A percentile compares a stretch with the other conserved stretches of the same genome.
Evolutionary conservation across 495 filamentous ascomycete genomes (phyloP).

Genomic region (Gamarada debralockiae): DNA sequence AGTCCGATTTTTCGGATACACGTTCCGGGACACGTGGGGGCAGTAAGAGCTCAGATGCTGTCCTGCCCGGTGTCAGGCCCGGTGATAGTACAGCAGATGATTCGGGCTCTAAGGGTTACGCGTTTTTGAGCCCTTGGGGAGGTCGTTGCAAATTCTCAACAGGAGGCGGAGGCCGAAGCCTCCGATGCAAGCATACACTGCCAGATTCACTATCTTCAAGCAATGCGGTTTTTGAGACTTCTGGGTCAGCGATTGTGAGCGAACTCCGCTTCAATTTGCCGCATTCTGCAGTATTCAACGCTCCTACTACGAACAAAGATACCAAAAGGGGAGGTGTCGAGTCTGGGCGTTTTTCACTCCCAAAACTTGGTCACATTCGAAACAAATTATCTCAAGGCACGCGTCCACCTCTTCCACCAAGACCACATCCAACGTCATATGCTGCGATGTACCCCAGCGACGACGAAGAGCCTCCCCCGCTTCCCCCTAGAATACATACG

Average conservation of each 20-base stretch:
- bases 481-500: constrained; percentile 12
- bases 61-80: not conserved
- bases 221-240: constrained; percentile 26
- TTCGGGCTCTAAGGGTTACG: constrained; percentile 34
- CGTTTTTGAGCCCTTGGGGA: constrained; percentile 81
- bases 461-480: constrained; percentile 10
- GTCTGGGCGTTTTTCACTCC: not conserved
- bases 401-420: constrained; percentile 9
- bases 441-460: constrained; percentile 17
- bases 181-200: constrained; percentile 75
- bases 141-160: constrained; percentile 80
- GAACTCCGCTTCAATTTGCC: constrained; percentile 89
- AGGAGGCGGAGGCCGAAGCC: constrained; percentile 63
- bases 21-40: constrained; percentile 1
- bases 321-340: constrained; percentile 3
- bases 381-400: constrained; percentile 16
- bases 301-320: not conserved
- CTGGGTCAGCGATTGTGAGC: constrained; percentile 49
- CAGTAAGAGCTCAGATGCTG: not conserved
- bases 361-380: constrained; percentile 20
- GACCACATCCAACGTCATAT: constrained; percentile 14
- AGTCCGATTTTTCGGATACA: constrained; percentile 16
- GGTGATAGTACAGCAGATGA: constrained; percentile 1
- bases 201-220: constrained; percentile 15
- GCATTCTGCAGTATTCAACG: constrained; percentile 31